These are phyloP conservation scores for Endocladia muricata DNA, from an alignment of 31 red algal genomes.

Conservation along the genomic window DNA sequence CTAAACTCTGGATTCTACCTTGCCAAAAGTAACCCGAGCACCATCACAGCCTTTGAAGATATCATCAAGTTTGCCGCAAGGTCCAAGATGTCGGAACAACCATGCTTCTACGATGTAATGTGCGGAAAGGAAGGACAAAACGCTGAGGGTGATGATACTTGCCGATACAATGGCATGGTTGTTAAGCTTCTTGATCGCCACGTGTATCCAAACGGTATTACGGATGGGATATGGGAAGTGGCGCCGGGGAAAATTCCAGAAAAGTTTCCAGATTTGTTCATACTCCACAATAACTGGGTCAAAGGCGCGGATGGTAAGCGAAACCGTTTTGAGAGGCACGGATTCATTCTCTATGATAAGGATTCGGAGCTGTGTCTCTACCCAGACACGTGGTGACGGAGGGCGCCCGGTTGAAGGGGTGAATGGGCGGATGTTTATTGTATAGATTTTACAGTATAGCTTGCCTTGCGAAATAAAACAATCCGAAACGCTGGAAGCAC, in stretches of 20 bases:
- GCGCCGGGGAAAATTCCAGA: conserved; percentile 55
- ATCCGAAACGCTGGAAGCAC: too few relatives aligned
- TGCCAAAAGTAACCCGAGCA: conserved; percentile 69
- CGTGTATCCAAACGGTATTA: conserved; percentile 96
- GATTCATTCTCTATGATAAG: conserved; percentile 86
- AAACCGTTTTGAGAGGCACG: conserved; percentile 77
- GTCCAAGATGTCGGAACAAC: conserved; percentile 96
- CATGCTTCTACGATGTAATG: conserved; percentile 97
- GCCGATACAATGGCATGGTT: conserved; percentile 86
- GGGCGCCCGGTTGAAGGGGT: too few relatives aligned
- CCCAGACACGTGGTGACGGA: conserved; percentile 57
- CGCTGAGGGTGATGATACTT: conserved; percentile 77
- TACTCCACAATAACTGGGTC: conserved; percentile 99
- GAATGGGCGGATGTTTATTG: too few relatives aligned
- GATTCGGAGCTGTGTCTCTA: conserved; percentile 92
- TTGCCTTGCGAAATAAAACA: too few relatives aligned
- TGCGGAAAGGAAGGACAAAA: conserved; percentile 94
- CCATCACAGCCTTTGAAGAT: conserved; percentile 83
- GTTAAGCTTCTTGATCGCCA: conserved; percentile 80
- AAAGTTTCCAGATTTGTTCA: conserved; percentile 75
- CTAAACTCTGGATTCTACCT: conserved; percentile 98
- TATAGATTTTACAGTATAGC: too few relatives aligned
- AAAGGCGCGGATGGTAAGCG: conserved; percentile 89
- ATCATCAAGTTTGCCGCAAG: conserved; percentile 91
- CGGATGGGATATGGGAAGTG: conserved; percentile 82